A percentile compares a stretch with the other conserved stretches of the same genome.
phyloP scores from a whole-genome alignment of 257 asterid species.

The Nyctanthes arbortristis region DNA sequence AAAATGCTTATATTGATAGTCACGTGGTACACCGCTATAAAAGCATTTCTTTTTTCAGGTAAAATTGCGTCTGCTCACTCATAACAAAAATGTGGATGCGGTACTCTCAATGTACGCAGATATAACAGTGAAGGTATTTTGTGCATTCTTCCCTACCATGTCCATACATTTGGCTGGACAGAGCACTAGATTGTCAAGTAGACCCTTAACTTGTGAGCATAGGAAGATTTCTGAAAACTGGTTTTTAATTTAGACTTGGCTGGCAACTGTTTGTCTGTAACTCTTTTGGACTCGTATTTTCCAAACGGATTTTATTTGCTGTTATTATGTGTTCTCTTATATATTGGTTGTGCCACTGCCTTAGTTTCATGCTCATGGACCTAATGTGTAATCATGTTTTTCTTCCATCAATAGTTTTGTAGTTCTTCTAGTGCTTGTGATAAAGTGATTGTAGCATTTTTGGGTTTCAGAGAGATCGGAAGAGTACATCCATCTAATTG shows the following conservation, averaged over 20 bases:
- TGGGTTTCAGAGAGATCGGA: background rate
- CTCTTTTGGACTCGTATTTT: background rate
- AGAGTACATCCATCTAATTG: background rate
- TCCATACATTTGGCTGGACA: background rate
- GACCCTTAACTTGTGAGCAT: background rate
- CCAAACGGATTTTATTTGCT: background rate
- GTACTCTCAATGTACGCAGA: conserved; percentile 76
- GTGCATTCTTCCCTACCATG: background rate
- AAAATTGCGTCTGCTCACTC: conserved; percentile 80
- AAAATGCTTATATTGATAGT: background rate
- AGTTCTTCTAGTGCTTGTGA: no score
- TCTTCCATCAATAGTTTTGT: no score
- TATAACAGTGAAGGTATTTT: conserved; percentile 54
- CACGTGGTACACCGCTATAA: background rate
- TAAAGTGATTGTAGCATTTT: background rate
- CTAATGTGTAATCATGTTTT: background rate
- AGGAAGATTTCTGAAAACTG: background rate
- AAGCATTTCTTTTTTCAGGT: conserved; percentile 52
- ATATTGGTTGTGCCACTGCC: background rate
- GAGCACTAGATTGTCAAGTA: background rate
- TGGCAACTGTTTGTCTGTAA: background rate
- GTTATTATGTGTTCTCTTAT: background rate
- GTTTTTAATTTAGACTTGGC: no score
- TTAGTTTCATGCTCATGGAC: background rate
- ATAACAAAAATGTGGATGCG: conserved; percentile 74